phyloP scores from a whole-genome alignment of 345 rosid species.

The Noccaea caerulescens region DNA sequence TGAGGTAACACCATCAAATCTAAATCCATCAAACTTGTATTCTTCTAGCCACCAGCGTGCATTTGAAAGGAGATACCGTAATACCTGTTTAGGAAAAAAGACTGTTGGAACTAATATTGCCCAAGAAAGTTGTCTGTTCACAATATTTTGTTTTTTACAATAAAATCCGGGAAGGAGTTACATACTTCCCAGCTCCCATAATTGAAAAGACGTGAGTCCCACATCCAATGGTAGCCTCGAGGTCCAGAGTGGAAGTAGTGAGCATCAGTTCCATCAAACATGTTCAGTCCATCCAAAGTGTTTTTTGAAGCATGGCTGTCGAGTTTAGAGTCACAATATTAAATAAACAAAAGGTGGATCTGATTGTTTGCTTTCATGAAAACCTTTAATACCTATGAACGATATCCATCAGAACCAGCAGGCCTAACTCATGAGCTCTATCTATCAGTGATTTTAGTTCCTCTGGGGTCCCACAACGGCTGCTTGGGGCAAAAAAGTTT shows the following conservation, averaged over 20 bases:
- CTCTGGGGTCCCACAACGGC: slow-evolving; percentile 96
- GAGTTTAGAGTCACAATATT: slow-evolving; percentile 2
- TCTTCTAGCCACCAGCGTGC: slow-evolving; percentile 99
- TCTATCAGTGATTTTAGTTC: slow-evolving; percentile 92
- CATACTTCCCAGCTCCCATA: slow-evolving; percentile 99
- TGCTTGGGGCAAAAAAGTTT: slow-evolving; percentile 91
- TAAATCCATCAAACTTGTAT: slow-evolving; percentile 92
- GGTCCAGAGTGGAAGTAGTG: slow-evolving; percentile 94
- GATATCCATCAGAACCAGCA: slow-evolving; percentile 95
- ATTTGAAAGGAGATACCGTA: slow-evolving; percentile 91
- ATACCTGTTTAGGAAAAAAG: slow-evolving; percentile 54
- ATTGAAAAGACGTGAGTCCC: slow-evolving; percentile 99
- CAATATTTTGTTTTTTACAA: slow-evolving; percentile 5
- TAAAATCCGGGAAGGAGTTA: slow-evolving; percentile 32
- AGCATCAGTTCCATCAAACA: slow-evolving; percentile 96
- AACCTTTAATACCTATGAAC: slow-evolving; percentile 75
- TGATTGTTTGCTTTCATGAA: slow-evolving; percentile 22
- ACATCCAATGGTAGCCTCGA: slow-evolving; percentile 94
- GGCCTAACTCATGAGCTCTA: slow-evolving; percentile 90
- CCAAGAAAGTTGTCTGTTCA: slow-evolving; percentile 19
- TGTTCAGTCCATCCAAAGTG: slow-evolving; percentile 89
- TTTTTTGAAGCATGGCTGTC: slow-evolving; percentile 93
- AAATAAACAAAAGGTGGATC: slow-evolving; percentile 27
- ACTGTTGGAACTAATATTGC: slow-evolving; percentile 20
- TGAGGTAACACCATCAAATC: slow-evolving; percentile 98